Base-by-base conservation (phyloP, 148 eudicot species). In the Rhododendron ferrugineum region DNA sequence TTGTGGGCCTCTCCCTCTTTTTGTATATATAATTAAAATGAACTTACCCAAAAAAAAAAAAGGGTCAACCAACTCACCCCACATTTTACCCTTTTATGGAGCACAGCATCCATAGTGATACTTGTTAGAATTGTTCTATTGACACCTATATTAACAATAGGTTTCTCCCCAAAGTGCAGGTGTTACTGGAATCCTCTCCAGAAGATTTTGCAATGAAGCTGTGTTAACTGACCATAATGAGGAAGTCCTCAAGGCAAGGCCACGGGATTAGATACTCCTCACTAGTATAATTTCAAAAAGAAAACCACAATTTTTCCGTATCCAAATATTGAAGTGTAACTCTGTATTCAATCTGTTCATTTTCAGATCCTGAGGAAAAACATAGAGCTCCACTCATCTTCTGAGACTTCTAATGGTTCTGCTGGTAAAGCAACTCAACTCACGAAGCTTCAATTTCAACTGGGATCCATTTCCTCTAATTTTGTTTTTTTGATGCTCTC, bases 211-310 rank as follows among this genome's bases (percentile, higher is more conserved):
- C 88, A 87, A 85, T 66, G 88, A 90, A 88, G 93, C 94, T 36
- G 91, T 96, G 28, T 36, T 96, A 87, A 96, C 99, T 16, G 99
- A 96, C 88, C 97, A 95, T 76, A 96, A 92, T 82, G 95, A 95
- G 30, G 98, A 95, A 88, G 97, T 96, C 87, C 89, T 96, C 68
- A 94, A 96, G 99, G 99, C 91, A 93, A 92, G 95, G 90, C 85
- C 85, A 78, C 70, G 0, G 30, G 15, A 81, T 81, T 81, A 36
- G 23, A 54, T 32, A 14, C 37, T 54, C n/a, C 1, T 79, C 72
- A 11, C 32, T 11, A 11, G 75, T 70, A 30, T 14, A 4, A 8
- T 80, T 81, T 58, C 60, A 2, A 15, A n/a, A 54, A 80, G 58
- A 79, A 5, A 14, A 73, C 82, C 4, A 82, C 42, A 58, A 28